Percentiles rank a stretch among this genome's conserved stretches.
These are phyloP conservation scores for Byssochlamys sp. DNA, from an alignment of 2,329 filamentous ascomycete species.

Conservation along the genomic window DNA sequence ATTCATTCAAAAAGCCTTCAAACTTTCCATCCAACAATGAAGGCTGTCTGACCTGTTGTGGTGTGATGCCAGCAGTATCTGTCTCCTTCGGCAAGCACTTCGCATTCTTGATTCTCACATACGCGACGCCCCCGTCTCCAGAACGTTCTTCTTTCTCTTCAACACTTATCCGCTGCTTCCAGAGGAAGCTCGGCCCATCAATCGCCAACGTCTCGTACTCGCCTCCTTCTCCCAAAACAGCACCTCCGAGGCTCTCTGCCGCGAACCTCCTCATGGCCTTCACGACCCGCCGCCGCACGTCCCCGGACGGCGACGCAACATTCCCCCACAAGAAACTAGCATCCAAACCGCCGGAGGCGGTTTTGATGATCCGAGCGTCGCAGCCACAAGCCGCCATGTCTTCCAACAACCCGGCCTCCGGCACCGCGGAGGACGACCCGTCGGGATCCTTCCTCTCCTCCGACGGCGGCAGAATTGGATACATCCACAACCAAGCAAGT, in stretches of 20 bases:
- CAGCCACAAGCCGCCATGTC: slow-evolving; percentile 73
- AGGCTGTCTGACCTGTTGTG: slow-evolving; percentile 42
- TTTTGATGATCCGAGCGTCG: slow-evolving; percentile 88
- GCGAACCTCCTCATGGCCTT: slow-evolving; percentile 51
- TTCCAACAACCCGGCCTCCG: slow-evolving; percentile 49
- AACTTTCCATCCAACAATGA: slow-evolving; percentile 59
- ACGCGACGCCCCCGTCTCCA: slow-evolving; percentile 70
- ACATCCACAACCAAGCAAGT: slow-evolving; percentile 87
- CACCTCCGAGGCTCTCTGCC: slow-evolving; percentile 48
- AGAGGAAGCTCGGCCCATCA: slow-evolving; percentile 64
- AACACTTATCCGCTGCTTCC: slow-evolving; percentile 61
- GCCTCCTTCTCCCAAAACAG: slow-evolving; percentile 80
- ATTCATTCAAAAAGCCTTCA: slow-evolving; percentile 24
- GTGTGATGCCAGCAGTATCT: slow-evolving; percentile 9
- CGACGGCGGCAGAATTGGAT: slow-evolving; percentile 57
- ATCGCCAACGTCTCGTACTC: slow-evolving; percentile 92
- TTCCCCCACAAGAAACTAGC: slow-evolving; percentile 71
- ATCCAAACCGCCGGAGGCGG: slow-evolving; percentile 80
- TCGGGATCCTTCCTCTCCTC: slow-evolving; percentile 12
- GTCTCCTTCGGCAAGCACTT: slow-evolving; percentile 41
- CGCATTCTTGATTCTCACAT: slow-evolving; percentile 54
- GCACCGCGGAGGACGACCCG: slow-evolving; percentile 10
- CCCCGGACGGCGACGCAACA: slow-evolving; percentile 48
- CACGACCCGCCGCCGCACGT: slow-evolving; percentile 39
- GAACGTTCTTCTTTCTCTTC: slow-evolving; percentile 45